Evolutionary conservation across 1,284 basidiomycete species (phyloP), one percentile per base, ranked within the genome.

Genomic region (Heterobasidion annosum): DNA sequence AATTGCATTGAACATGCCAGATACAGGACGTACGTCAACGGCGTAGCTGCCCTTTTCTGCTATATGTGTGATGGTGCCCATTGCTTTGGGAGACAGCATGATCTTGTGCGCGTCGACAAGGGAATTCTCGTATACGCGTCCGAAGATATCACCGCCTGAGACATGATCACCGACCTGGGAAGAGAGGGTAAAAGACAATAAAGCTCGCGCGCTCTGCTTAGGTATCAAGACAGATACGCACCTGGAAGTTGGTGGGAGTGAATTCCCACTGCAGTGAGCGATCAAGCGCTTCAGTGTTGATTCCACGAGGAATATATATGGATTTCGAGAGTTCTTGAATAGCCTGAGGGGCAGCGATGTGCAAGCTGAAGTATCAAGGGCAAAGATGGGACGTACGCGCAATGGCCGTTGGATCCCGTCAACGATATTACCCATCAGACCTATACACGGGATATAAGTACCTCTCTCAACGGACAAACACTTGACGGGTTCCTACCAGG

Each of bases 231-330:
- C n/a, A 44, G 32, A 32, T 48, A 49, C 9, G 50, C 64, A 86
- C 89, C 72, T 88, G 88, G 76, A 85, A 90, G 55, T 81, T 74
- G 19, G 81, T 75, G n/a, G 95, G 96, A 52, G 82, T 91, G 69
- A 98, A 99, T 72, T 99, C 96, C 96, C 96, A 99, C 68, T 92
- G 80, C 59, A 94, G 72, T 37, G 79, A 78, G 54, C 96, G 87
- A 70, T 95, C 91, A 40, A 99, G 82, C 33, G 96, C 91, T 64
- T 96, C 86, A 33, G 96, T 99, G 73, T 98, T 98, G 73, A 99
- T 98, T 61, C 96, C 96, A 64, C 93, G 86, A 56, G 94, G 96
- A 63, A 99, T 99, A 74, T 99, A 99, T 65, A 99, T 99, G 32
- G 93, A 96, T 66, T 98, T 89, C 52, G 95, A 97, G 56, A 93